These are phyloP conservation scores for Cardiospermum halicacabum DNA, from an alignment of 345 rosid genomes.

Conservation along the genomic window DNA sequence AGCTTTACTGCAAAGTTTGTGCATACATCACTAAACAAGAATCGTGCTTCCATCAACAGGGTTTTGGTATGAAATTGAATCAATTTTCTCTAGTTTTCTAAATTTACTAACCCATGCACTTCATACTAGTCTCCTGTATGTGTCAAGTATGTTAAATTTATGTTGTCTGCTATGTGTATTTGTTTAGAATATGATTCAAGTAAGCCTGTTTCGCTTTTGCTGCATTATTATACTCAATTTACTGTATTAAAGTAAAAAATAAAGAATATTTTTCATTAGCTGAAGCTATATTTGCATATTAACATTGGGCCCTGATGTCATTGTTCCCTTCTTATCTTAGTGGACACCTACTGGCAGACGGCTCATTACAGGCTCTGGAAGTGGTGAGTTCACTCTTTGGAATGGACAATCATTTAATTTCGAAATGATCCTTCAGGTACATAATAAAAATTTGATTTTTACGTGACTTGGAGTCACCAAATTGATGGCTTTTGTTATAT, in stretches of 20 bases:
- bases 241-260: background rate
- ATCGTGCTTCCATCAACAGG: constrained; percentile 88
- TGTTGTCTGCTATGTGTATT: background rate
- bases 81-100: constrained; percentile 1
- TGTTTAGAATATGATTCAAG: background rate
- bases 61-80: constrained; percentile 57
- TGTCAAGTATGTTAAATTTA: background rate
- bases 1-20: constrained; percentile 96
- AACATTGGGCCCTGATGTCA: constrained; percentile 17
- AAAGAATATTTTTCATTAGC: background rate
- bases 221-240: background rate
- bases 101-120: background rate
- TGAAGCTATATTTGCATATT: background rate
- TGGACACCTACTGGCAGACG: constrained; percentile 99
- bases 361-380: constrained; percentile 93
- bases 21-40: constrained; percentile 90
- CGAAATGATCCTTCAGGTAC: constrained; percentile 97
- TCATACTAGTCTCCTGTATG: background rate
- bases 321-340: constrained; percentile 34
- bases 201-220: background rate
- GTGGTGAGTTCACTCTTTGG: constrained; percentile 99
- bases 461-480: background rate
- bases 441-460: background rate
- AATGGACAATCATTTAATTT: constrained; percentile 97
- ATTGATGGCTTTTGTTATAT: constrained; percentile 10